Evolutionary conservation across 2,329 filamentous ascomycete genomes (phyloP).

Genomic region (Ramularia endophylla): DNA sequence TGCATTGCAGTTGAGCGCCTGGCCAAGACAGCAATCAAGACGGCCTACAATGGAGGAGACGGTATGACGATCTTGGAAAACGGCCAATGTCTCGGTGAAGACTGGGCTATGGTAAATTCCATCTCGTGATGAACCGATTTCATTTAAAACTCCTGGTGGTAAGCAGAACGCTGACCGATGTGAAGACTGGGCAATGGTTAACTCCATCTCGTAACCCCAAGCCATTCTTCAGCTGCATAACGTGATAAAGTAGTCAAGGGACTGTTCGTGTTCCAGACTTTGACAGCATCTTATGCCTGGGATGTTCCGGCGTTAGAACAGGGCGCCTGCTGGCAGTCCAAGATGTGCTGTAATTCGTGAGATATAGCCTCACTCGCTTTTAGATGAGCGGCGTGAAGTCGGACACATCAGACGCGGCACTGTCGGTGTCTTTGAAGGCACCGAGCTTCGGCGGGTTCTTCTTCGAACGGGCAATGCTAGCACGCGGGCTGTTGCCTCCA

Average conservation of each 20-base stretch:
- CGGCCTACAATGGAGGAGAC: slow-evolving; percentile 25
- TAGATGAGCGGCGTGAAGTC: not conserved
- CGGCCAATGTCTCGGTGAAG: slow-evolving; percentile 29
- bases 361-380: not conserved
- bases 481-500: not conserved
- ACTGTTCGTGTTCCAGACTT: no score
- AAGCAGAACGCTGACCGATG: no score
- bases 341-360: no score
- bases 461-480: slow-evolving; percentile 6
- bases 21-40: slow-evolving; percentile 27
- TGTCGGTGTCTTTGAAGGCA: not conserved
- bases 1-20: slow-evolving; percentile 29
- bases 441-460: slow-evolving; percentile 2
- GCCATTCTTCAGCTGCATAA: no score
- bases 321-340: no score
- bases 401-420: not conserved
- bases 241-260: no score
- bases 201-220: no score
- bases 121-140: not conserved
- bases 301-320: no score
- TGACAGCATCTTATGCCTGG: no score
- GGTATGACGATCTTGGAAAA: slow-evolving; percentile 33
- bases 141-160: no score
- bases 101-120: slow-evolving; percentile 1
- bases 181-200: no score